Base-by-base conservation (phyloP, 2,329 filamentous ascomycete genomes). In the Neonectria coccinea region DNA sequence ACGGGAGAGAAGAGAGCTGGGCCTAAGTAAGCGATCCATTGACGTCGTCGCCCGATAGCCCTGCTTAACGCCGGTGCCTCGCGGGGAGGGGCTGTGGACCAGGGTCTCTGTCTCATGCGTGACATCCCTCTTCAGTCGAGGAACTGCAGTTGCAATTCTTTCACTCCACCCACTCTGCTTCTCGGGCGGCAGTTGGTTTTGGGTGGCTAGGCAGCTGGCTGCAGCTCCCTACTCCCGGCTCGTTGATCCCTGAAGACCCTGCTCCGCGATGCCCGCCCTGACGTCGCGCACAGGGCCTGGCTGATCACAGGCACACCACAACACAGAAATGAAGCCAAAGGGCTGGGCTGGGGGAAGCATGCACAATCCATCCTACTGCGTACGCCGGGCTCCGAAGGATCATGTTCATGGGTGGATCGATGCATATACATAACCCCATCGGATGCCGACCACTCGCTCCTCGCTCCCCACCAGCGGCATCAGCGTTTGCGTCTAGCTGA, bases 51-150 rank as follows among this genome's bases (percentile, higher is more conserved):
- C 27, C 62, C 62, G 62, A 64, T 51, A 47, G 53, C 51, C 62
- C 62, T 62, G 58, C 58, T 65, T 65, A 62, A 65, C 62, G 62
- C 62, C 62, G 62, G 58, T 62, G 57, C 62, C 58, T 64, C 55
- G 56, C 50, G 51, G 36, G 48, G 47, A 44, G 58, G 58, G 50
- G 51, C 57, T 52, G 20, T 25, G 31, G 31, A 22, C 53, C 31
- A 29, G 62, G 62, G 62, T 58, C 36, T 53, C 18, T 16, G 33
- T 53, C 61, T 65, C 53, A 65, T 65, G 62, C 62, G 62, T 65
- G 62, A 62, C 62, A 65, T 65, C 52, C 61, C 36, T 47, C 42
- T 36, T 18, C 54, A 51, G 44, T 57, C 33, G 31, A 51, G 48
- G 27, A 55, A 62, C 36, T 45, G 50, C 54, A 51, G 51, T 52